Percentiles rank a stretch among this genome's conserved stretches.
Evolutionary conservation across 2,329 filamentous ascomycete species (phyloP).

Genomic region (Amesomyces nigricolor): DNA sequence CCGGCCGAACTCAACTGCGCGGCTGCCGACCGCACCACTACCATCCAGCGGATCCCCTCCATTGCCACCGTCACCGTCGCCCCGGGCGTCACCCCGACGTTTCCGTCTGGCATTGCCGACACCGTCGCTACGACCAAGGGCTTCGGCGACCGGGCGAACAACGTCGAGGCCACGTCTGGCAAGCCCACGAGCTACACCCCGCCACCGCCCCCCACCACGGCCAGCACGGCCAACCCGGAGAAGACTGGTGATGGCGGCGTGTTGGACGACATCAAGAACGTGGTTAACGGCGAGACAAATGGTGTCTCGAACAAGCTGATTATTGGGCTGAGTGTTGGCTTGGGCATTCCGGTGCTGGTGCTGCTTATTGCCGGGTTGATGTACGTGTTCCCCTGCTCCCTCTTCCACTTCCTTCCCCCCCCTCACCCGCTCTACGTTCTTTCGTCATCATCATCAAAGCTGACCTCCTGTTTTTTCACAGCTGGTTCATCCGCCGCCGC

Average conservation of each 20-base stretch:
- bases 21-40: constrained; percentile 42
- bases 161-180: constrained; percentile 37
- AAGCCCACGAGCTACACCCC: constrained; percentile 41
- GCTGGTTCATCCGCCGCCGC: too few relatives aligned
- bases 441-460: too few relatives aligned
- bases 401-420: too few relatives aligned
- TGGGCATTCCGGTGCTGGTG: constrained; percentile 38
- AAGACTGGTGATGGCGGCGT: neutral
- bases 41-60: constrained; percentile 33
- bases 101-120: constrained; percentile 31
- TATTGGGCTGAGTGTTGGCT: constrained; percentile 44
- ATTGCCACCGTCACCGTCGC: constrained; percentile 39
- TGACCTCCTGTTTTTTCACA: too few relatives aligned
- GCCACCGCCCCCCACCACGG: constrained; percentile 27
- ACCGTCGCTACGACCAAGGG: constrained; percentile 32
- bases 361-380: constrained; percentile 28
- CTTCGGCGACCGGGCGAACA: constrained; percentile 39
- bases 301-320: constrained; percentile 42
- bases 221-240: neutral
- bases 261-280: constrained; percentile 6
- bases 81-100: constrained; percentile 35
- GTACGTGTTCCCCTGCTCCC: constrained; percentile 27
- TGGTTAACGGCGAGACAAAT: constrained; percentile 26
- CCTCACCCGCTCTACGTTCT: neutral
- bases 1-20: constrained; percentile 45